A percentile compares a stretch with the other conserved stretches of the same genome.
These are phyloP conservation scores for Eucalyptus polybractea DNA, from an alignment of 345 rosid genomes.

Conservation along the genomic window DNA sequence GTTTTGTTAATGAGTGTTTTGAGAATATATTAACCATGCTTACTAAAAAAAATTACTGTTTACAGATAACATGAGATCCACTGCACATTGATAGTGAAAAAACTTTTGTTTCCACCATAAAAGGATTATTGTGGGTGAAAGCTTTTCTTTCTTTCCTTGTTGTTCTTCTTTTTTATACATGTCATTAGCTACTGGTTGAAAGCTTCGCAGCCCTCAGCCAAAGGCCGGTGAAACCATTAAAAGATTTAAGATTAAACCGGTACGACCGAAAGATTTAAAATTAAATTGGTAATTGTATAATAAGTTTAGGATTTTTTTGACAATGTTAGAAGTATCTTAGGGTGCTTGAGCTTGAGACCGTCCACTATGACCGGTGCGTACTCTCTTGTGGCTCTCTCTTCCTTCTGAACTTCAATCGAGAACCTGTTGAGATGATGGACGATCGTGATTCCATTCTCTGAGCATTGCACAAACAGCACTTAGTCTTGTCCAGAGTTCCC, in stretches of 20 bases:
- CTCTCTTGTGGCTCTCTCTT: too few species aligned
- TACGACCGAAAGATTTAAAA: fast-evolving
- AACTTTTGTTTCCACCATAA: not conserved
- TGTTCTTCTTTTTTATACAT: not conserved
- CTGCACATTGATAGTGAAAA: not conserved
- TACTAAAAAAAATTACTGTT: not conserved
- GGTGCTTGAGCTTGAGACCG: too few species aligned
- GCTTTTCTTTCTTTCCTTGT: not conserved
- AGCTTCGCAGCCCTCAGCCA: not conserved
- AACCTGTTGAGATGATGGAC: not conserved
- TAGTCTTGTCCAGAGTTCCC: not conserved
- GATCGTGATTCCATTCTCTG: not conserved
- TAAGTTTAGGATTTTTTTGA: too few species aligned
- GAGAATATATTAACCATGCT: not conserved
- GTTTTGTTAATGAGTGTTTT: not conserved
- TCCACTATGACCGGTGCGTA: too few species aligned
- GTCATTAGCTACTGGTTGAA: not conserved
- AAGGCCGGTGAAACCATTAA: too few species aligned
- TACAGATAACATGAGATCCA: not conserved
- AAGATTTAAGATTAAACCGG: not conserved
- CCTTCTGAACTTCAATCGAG: not conserved
- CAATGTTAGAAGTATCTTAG: too few species aligned
- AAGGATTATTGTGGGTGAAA: not conserved
- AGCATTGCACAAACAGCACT: not conserved
- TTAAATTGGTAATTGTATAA: not conserved